Base-by-base conservation (phyloP, 2,329 filamentous ascomycete genomes). In the Fusarium coffeatum region DNA sequence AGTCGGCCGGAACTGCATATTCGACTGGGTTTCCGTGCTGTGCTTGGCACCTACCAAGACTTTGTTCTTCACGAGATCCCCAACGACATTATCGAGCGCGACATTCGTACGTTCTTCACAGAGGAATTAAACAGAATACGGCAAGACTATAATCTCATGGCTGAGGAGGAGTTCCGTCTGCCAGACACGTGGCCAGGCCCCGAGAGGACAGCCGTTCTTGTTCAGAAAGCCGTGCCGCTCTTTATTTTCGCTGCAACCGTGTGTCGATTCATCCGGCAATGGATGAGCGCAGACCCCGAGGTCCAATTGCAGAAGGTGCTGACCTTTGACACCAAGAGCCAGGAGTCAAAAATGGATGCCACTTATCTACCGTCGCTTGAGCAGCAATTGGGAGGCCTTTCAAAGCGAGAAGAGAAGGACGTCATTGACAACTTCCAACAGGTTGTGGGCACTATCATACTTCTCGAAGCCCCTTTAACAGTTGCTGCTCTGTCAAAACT, bases 171-270 rank as follows among this genome's bases (percentile, higher is more conserved):
- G 3, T 43, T 49, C 1, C 46, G 18, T 22, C 43, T 74, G 4
- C 13, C 27, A 2, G 3, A 25, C 0, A 41, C 57, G 10, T 74
- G 71, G 72, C 72, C 73, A 0, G 64, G 66, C 0, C 5, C 51
- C 1, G 16, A 23, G 1, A 16, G n/a, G 0, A 40, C 57, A 1
- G 9, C 32, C 20, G 27, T 9, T 10, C 72, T 81, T 4, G 55
- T 76, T 3, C 9, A 63, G 15, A 78, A 74, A 58, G 74, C 80
- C 1, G 59, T 73, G 3, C 78, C 79, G 0, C 68, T 83, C 0
- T 81, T 81, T 55, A 81, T 81, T 47, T 78, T 76, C 27, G 79
- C 79, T 1, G 73, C 78, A 13, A 81, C 78, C 2, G 64, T 77
- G 1, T 79, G 75, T 27, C 76, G 74, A 0, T 79, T 79, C 22